phyloP scores from a whole-genome alignment of 169 alveolate species.

The Pseudocohnilembus persalinus region DNA sequence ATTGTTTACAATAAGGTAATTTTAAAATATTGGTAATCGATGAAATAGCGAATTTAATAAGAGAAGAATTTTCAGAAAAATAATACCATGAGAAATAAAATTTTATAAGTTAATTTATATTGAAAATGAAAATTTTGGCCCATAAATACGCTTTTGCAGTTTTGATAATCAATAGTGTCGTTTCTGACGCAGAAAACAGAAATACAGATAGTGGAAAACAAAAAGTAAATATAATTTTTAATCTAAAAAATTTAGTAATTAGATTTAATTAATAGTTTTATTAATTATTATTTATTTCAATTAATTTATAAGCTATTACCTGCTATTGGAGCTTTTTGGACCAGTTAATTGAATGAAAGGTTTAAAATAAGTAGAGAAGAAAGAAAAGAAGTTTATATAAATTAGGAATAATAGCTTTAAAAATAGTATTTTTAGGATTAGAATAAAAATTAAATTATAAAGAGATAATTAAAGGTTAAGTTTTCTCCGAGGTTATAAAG shows the following conservation, averaged over 20 bases:
- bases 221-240: no score
- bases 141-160: slow-evolving; percentile 10
- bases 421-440: not conserved
- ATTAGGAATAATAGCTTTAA: not conserved
- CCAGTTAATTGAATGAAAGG: not conserved
- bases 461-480: not conserved
- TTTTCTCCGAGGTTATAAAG: not conserved
- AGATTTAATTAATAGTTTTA: no score
- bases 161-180: slow-evolving; percentile 20
- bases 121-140: slow-evolving; percentile 7
- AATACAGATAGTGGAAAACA: no score
- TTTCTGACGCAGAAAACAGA: not conserved
- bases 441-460: no score
- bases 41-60: slow-evolving; percentile 17
- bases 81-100: not conserved
- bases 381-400: not conserved
- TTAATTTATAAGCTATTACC: not conserved
- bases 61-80: slow-evolving; percentile 4
- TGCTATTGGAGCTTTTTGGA: not conserved
- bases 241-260: no score
- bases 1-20: no score
- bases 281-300: no score
- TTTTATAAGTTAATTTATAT: not conserved
- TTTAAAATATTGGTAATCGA: slow-evolving; percentile 24
- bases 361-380: not conserved